These are phyloP conservation scores for Cruciata laevipes DNA, from an alignment of 257 asterid species.

Conservation along the genomic window DNA sequence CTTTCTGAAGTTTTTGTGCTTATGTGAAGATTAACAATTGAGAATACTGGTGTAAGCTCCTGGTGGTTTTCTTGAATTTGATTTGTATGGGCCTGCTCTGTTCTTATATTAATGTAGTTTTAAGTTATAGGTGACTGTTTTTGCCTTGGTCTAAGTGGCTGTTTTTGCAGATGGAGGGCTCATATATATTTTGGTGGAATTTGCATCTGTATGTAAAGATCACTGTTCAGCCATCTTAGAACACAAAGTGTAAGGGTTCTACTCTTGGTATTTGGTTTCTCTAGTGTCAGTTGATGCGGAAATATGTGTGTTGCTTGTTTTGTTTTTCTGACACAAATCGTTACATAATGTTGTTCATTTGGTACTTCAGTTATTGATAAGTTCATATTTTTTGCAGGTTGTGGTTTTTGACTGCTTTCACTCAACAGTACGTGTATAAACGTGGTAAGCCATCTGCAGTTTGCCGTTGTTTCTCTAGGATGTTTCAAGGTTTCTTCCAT, in stretches of 20 bases:
- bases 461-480: conserved; percentile 5
- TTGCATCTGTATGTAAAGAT: neutral
- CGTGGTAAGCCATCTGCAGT: neutral
- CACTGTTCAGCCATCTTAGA: neutral
- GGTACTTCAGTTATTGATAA: neutral
- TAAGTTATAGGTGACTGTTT: neutral
- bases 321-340: neutral
- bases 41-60: neutral
- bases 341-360: neutral
- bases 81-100: neutral
- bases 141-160: neutral
- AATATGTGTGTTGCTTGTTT: conserved; percentile 5
- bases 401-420: neutral
- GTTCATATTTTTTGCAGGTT: conserved; percentile 14
- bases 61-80: neutral
- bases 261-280: neutral
- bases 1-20: conserved; percentile 9
- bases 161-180: neutral
- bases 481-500: neutral
- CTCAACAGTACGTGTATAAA: neutral
- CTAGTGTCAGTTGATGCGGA: neutral
- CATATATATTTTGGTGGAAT: neutral
- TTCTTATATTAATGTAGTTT: conserved; percentile 1
- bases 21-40: neutral
- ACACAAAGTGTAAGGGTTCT: neutral